These are phyloP conservation scores for Ganoderma multipileum DNA, from an alignment of 1,284 basidiomycete species.

Conservation along the genomic window DNA sequence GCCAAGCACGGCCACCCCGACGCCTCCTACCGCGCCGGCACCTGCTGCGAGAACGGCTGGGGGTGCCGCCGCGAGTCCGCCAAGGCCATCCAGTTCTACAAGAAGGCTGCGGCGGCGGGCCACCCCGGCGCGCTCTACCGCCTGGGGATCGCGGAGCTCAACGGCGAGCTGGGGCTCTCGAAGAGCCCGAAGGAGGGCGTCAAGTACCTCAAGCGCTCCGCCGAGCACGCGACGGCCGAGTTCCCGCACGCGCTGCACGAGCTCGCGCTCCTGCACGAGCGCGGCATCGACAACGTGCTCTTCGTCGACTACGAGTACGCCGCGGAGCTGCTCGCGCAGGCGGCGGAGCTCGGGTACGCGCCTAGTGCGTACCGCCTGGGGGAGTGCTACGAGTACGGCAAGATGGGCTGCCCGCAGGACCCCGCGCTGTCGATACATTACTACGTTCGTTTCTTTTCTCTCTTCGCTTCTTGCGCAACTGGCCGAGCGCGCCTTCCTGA, in stretches of 20 bases:
- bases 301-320: conserved; percentile 98
- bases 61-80: conserved; percentile 92
- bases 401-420: conserved; percentile 98
- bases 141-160: conserved; percentile 94
- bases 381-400: conserved; percentile 99
- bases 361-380: conserved; percentile 96
- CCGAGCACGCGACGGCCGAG: conserved; percentile 93
- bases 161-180: conserved; percentile 90
- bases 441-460: conserved; percentile 75
- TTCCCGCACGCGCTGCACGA: conserved; percentile 98
- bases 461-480: neutral
- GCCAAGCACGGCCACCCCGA: conserved; percentile 99
- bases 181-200: conserved; percentile 95
- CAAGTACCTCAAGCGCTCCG: conserved; percentile 97
- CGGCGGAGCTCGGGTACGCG: conserved; percentile 94
- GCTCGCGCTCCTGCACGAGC: conserved; percentile 92
- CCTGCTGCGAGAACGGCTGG: conserved; percentile 99
- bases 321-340: conserved; percentile 93
- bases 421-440: conserved; percentile 98
- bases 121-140: conserved; percentile 98
- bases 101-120: conserved; percentile 89
- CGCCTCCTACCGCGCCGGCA: conserved; percentile 94
- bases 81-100: conserved; percentile 94
- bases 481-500: conserved; percentile 14
- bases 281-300: conserved; percentile 95